Conservation (phyloP, 78 protist species). For the Trichosphaerium sp. region DNA sequence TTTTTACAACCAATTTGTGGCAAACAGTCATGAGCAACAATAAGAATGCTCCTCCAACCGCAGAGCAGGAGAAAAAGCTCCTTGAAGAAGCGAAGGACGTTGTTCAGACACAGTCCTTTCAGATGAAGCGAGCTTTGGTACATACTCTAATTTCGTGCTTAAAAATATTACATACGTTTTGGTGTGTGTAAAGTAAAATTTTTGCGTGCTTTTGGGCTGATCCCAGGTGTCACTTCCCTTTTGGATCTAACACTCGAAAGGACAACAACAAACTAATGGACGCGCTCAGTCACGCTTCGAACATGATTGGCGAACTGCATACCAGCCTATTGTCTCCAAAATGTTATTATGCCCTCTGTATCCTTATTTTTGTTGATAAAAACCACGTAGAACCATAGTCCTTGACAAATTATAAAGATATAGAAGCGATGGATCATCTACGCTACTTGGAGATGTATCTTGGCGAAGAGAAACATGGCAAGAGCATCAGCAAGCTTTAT, state of each 20-base stretch:
- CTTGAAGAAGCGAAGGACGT: constrained; percentile 46
- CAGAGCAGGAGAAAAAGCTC: constrained; percentile 50
- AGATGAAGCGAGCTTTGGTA: constrained; percentile 65
- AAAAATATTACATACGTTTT: background rate
- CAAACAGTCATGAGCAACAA: constrained; percentile 3
- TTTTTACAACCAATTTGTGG: background rate
- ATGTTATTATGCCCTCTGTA: constrained; percentile 84
- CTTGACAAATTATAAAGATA: constrained; percentile 31
- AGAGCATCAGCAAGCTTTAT: constrained; percentile 68
- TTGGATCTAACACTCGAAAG: background rate
- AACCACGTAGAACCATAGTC: background rate
- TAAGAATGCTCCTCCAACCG: constrained; percentile 13
- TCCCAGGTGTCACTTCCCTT: background rate
- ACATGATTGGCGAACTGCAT: constrained; percentile 80
- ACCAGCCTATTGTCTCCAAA: constrained; percentile 83
- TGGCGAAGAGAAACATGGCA: constrained; percentile 54
- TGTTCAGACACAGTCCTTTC: constrained; percentile 62
- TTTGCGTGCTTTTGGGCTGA: background rate
- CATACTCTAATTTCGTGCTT: background rate
- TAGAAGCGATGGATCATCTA: constrained; percentile 74
- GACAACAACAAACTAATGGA: constrained; percentile 68
- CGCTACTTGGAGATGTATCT: constrained; percentile 68
- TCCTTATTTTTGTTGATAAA: background rate
- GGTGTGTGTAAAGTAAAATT: background rate
- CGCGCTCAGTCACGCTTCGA: constrained; percentile 73